phyloP scores from a whole-genome alignment of 2,329 filamentous ascomycete genomes.

The Diaporthe helianthi region DNA sequence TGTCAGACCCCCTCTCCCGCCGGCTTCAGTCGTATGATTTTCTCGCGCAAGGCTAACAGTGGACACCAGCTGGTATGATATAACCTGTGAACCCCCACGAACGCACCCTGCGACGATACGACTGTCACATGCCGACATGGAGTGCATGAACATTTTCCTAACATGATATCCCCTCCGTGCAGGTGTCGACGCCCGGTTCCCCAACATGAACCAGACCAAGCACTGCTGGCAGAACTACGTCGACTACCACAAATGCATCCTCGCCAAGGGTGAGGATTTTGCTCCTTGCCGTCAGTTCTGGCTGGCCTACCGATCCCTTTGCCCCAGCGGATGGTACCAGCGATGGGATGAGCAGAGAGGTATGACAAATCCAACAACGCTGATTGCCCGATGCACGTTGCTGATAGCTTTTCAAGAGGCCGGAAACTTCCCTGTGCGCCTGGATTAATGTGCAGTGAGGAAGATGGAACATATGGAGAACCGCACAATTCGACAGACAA shows the following conservation, averaged over 20 bases:
- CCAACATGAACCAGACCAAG: constrained; percentile 98
- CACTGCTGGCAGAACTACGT: constrained; percentile 99
- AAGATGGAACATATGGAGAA: not conserved
- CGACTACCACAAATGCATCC: constrained; percentile 99
- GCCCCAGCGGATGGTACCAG: constrained; percentile 91
- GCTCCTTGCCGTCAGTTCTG: constrained; percentile 96
- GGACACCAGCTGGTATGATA: constrained; percentile 39
- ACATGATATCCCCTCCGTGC: constrained; percentile 33
- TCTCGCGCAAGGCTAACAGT: constrained; percentile 38
- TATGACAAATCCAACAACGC: constrained; percentile 44
- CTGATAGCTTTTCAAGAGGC: constrained; percentile 54
- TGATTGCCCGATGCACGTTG: constrained; percentile 40
- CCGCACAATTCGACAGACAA: constrained; percentile 31
- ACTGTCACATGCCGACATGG: constrained; percentile 5
- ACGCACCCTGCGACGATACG: constrained; percentile 15
- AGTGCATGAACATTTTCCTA: constrained; percentile 42
- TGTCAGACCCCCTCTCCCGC: constrained; percentile 51
- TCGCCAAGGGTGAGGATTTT: constrained; percentile 98
- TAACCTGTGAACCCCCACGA: constrained; percentile 20
- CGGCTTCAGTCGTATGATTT: constrained; percentile 38
- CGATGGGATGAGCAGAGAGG: constrained; percentile 98
- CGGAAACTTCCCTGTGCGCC: constrained; percentile 71
- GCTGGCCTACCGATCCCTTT: constrained; percentile 95
- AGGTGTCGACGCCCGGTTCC: constrained; percentile 99
- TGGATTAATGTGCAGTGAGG: constrained; percentile 70